These are phyloP conservation scores for Spirogloea muscicola DNA, from an alignment of 139 green algal genomes.

Conservation along the genomic window DNA sequence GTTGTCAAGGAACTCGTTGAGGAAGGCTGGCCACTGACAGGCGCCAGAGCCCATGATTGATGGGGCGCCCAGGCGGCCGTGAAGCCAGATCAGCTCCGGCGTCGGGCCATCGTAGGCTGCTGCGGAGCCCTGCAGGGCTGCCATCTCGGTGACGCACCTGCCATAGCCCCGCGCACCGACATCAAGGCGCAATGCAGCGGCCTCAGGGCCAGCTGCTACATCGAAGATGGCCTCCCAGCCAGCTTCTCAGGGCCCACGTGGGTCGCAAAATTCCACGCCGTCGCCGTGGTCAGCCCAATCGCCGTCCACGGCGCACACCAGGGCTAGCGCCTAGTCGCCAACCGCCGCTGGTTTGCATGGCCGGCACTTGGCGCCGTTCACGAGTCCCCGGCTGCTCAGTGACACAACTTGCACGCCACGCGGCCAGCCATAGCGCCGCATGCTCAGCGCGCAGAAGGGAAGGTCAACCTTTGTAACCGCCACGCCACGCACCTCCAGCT, in stretches of 20 bases:
- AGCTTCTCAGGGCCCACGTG: background rate
- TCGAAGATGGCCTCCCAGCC: constrained; percentile 12
- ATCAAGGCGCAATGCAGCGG: background rate
- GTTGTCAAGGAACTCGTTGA: no score
- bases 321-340: constrained; percentile 2
- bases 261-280: constrained; percentile 14
- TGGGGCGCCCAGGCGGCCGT: no score
- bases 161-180: background rate
- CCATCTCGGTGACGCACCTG: background rate
- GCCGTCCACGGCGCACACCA: no score
- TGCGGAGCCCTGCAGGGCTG: background rate
- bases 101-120: background rate
- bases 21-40: no score
- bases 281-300: no score
- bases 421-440: constrained; percentile 8
- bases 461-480: background rate
- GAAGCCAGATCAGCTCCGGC: background rate
- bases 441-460: constrained; percentile 36
- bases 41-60: no score
- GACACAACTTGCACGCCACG: constrained; percentile 1
- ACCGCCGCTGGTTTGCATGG: constrained; percentile 6
- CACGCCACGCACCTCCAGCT: constrained; percentile 12
- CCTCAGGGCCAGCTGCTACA: background rate
- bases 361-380: constrained; percentile 40
- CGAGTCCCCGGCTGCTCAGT: background rate